These are phyloP conservation scores for Gautieria morchelliformis DNA, from an alignment of 768 basidiomycete genomes.

Conservation along the genomic window DNA sequence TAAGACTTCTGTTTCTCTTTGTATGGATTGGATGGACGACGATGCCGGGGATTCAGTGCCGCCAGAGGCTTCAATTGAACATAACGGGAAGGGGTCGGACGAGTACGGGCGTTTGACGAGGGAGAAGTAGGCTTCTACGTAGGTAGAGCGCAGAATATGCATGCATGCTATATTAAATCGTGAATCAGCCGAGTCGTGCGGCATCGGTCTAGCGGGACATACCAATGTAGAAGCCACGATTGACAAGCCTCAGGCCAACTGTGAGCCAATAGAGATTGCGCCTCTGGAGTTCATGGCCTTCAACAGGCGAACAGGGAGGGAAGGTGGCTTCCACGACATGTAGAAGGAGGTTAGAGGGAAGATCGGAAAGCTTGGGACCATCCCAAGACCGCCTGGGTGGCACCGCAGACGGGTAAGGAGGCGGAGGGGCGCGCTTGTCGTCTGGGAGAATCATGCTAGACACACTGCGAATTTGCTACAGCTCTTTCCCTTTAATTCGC, in stretches of 20 bases:
- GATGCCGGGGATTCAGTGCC: conserved; percentile 14
- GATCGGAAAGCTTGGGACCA: conserved; percentile 18
- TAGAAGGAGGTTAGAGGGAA: conserved; percentile 59
- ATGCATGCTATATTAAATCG: conserved; percentile 47
- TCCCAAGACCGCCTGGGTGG: neutral
- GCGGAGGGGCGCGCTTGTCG: conserved; percentile 6
- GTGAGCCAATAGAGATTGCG: conserved; percentile 67
- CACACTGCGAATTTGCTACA: neutral
- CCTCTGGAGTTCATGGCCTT: conserved; percentile 29
- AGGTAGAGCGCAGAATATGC: conserved; percentile 71
- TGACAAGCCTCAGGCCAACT: conserved; percentile 52
- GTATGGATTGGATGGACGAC: conserved; percentile 32
- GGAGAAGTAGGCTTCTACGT: conserved; percentile 54
- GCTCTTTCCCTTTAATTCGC: neutral
- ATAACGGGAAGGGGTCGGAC: conserved; percentile 67
- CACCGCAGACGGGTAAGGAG: conserved; percentile 1
- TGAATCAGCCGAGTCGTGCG: neutral
- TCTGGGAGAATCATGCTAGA: conserved; percentile 5
- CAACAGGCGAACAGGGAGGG: conserved; percentile 25
- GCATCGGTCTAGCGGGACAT: conserved; percentile 9
- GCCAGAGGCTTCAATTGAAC: neutral
- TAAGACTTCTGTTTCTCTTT: conserved; percentile 66
- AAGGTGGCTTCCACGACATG: conserved; percentile 61
- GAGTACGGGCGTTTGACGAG: conserved; percentile 61
- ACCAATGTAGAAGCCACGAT: conserved; percentile 61